Evolutionary conservation across 306 rosid species (phyloP), one percentile per base, ranked within the genome.

Genomic region (Prunus mume): DNA sequence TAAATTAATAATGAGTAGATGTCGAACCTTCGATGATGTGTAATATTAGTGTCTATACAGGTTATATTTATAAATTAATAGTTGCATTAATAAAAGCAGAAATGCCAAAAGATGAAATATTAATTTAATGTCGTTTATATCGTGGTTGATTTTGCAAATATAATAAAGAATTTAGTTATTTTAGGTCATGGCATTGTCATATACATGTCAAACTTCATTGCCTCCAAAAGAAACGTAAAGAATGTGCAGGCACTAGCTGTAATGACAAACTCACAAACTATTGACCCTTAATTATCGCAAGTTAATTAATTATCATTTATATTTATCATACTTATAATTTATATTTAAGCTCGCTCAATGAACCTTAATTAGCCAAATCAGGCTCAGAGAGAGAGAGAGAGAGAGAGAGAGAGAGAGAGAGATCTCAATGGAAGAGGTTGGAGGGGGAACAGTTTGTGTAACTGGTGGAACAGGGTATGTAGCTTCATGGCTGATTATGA

Each of bases 391-490:
- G 56, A 51, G 45, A 9, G 17, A 55, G 11, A 22, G 25, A 45
- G 65, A 61, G 69, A 34, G 3, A 84, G 57, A 66, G 73, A 67
- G 45, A 9, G 17, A 56, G 12, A 22, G 25, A 45, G 65, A 61
- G 69, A 34, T 5, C 8, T 38, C 43, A 2, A 84, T 82, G 86
- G 85, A 46, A 52, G 84, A 56, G 3, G 75, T 58, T 5, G 87
- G 69, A 73, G 88, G 66, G 71, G 90, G 91, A 2, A 68, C 50
- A 76, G 86, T 87, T 46, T 89, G 93, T 82, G 92, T 90, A 11
- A 90, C 92, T 2, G 91, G 96, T 17, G 92, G 86, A 43, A 86
- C 86, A 1, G 92, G 96, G 24, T 90, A 64, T 67, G 43, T 88
- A 6, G 96, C 81, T 1, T 88, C 96, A 13, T 90, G 92, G 96